These are phyloP conservation scores for Mucor mucedo DNA, from an alignment of 371 early-diverging fungal species.

Conservation along the genomic window DNA sequence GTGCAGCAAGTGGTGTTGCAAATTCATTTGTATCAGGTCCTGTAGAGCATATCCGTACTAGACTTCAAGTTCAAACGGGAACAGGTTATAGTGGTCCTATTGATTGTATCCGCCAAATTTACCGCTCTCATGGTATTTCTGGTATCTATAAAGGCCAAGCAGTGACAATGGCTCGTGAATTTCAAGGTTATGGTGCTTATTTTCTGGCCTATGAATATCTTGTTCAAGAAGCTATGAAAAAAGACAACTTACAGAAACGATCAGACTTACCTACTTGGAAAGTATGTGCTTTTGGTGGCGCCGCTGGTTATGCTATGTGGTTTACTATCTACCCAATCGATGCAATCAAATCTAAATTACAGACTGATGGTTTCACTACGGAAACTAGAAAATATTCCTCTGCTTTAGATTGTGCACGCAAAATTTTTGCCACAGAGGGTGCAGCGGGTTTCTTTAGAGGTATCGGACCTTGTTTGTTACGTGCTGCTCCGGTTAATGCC, in stretches of 20 bases:
- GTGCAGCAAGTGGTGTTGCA: slow-evolving; percentile 81
- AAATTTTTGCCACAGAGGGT: slow-evolving; percentile 72
- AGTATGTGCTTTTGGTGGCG: slow-evolving; percentile 74
- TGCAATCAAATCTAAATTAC: slow-evolving; percentile 79
- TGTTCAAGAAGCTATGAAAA: slow-evolving; percentile 71
- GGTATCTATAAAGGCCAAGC: slow-evolving; percentile 87
- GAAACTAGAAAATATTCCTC: slow-evolving; percentile 64
- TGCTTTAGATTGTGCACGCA: slow-evolving; percentile 68
- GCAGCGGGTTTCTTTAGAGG: slow-evolving; percentile 83
- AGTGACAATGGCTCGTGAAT: slow-evolving; percentile 80
- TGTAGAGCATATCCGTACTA: slow-evolving; percentile 84
- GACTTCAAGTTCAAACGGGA: slow-evolving; percentile 76
- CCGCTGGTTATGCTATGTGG: slow-evolving; percentile 87
- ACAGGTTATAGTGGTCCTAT: slow-evolving; percentile 67
- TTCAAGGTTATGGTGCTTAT: slow-evolving; percentile 82
- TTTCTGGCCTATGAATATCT: slow-evolving; percentile 81
- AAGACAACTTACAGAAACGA: slow-evolving; percentile 45
- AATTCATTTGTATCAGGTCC: slow-evolving; percentile 86
- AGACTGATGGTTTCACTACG: slow-evolving; percentile 73
- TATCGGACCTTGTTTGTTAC: slow-evolving; percentile 81
- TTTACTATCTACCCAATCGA: slow-evolving; percentile 78
- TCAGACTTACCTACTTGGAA: slow-evolving; percentile 68
- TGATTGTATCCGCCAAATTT: slow-evolving; percentile 78
- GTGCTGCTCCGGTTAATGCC: slow-evolving; percentile 91
- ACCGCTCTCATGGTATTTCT: slow-evolving; percentile 67